Percentiles rank a stretch among this genome's conserved stretches.
These are phyloP conservation scores for Acer campestre DNA, from an alignment of 345 rosid genomes.

Conservation along the genomic window DNA sequence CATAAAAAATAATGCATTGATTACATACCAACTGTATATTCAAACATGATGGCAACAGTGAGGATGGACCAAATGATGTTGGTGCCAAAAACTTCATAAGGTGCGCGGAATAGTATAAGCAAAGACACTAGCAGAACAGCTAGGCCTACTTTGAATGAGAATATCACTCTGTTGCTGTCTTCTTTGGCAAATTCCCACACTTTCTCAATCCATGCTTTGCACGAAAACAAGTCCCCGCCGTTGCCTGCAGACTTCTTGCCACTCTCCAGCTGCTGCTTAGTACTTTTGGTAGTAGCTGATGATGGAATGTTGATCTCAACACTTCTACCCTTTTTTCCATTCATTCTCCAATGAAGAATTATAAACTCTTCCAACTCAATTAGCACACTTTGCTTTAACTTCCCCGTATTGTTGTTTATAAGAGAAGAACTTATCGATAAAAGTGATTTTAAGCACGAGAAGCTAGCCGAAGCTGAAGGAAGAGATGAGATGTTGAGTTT, in stretches of 20 bases:
- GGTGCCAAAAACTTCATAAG: constrained; percentile 62
- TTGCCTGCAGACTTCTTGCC: constrained; percentile 11
- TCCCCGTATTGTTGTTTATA: constrained; percentile 22
- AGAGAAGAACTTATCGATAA: not conserved
- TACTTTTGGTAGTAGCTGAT: constrained; percentile 21
- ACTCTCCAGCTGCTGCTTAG: constrained; percentile 17
- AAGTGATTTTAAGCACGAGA: not conserved
- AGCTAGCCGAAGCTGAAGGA: constrained; percentile 4
- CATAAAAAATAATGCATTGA: not conserved
- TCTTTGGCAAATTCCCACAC: constrained; percentile 61
- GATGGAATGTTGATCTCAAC: constrained; percentile 42
- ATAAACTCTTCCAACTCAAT: constrained; percentile 19
- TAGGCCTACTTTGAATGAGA: constrained; percentile 64
- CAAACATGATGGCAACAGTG: constrained; percentile 74
- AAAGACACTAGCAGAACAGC: constrained; percentile 66
- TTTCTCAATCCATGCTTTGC: constrained; percentile 39
- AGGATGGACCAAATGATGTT: constrained; percentile 73
- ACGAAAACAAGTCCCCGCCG: too few relatives aligned
- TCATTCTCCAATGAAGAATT: constrained; percentile 51
- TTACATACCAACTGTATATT: constrained; percentile 65
- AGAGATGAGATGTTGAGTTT: constrained; percentile 16
- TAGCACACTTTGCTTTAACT: constrained; percentile 13
- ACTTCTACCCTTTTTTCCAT: constrained; percentile 56
- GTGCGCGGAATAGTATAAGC: constrained; percentile 57
- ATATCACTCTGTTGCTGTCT: constrained; percentile 51